phyloP scores from a whole-genome alignment of 345 rosid genomes.

The Gossypium australe region DNA sequence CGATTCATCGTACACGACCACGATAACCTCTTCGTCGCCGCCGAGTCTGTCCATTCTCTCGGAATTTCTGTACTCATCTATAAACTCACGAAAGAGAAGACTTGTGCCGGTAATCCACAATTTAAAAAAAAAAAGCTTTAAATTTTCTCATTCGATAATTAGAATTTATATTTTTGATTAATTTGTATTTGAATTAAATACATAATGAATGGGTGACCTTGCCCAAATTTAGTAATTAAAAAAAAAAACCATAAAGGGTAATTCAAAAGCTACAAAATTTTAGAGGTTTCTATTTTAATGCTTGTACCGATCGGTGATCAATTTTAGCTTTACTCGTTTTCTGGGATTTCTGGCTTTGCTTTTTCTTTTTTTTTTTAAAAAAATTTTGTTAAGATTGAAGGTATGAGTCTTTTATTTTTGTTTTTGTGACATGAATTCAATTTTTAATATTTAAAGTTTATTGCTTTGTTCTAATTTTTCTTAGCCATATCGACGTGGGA shows the following conservation, averaged over 20 bases:
- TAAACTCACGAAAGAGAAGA: conserved; percentile 91
- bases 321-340: neutral
- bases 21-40: conserved; percentile 97
- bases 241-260: neutral
- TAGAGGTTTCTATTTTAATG: neutral
- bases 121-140: neutral
- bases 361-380: neutral
- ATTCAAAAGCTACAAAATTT: neutral
- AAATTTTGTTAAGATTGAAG: no score
- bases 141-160: neutral
- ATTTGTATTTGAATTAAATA: neutral
- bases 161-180: conserved; percentile 2
- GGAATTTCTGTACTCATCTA: conserved; percentile 93
- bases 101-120: conserved; percentile 72
- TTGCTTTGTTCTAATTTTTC: neutral
- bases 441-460: neutral
- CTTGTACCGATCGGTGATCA: neutral
- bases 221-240: neutral
- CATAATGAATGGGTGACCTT: neutral
- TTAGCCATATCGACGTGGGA: neutral
- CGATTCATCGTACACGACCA: conserved; percentile 96
- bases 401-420: neutral
- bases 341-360: neutral
- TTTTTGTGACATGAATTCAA: neutral
- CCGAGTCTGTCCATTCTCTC: conserved; percentile 94